Conservation (phyloP, 805 yeast species). For the Komagataella phaffii region DNA sequence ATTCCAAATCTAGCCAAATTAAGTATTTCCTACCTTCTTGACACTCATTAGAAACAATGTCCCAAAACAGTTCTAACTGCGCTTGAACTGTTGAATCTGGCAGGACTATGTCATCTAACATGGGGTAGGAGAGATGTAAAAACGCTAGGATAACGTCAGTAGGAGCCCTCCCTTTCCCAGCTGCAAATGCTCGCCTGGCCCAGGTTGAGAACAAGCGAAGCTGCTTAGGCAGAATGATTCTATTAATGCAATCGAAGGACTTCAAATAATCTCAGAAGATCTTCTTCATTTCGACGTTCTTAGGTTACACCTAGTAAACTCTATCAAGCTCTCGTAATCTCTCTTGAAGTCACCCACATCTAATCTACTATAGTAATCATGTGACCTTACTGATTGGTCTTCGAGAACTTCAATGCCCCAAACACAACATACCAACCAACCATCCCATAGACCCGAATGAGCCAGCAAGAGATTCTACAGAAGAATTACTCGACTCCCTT, state of each 20-base stretch:
- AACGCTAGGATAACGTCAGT: background rate
- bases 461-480: background rate
- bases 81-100: background rate
- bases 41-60: background rate
- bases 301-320: too few species aligned
- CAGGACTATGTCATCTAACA: background rate
- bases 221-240: background rate
- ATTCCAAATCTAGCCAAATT: background rate
- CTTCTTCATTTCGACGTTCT: background rate
- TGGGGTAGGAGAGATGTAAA: background rate
- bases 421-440: background rate
- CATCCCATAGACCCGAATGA: background rate
- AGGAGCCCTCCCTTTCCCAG: background rate
- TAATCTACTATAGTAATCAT: background rate
- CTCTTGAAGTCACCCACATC: background rate
- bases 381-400: background rate
- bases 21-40: background rate
- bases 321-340: background rate
- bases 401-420: background rate
- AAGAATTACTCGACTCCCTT: slow-evolving; percentile 10
- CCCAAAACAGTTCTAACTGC: background rate
- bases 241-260: background rate
- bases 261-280: too few species aligned
- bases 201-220: too few species aligned
- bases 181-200: background rate